phyloP scores from a whole-genome alignment of 352 stramenopile species.

The Pythium phragmiticola region DNA sequence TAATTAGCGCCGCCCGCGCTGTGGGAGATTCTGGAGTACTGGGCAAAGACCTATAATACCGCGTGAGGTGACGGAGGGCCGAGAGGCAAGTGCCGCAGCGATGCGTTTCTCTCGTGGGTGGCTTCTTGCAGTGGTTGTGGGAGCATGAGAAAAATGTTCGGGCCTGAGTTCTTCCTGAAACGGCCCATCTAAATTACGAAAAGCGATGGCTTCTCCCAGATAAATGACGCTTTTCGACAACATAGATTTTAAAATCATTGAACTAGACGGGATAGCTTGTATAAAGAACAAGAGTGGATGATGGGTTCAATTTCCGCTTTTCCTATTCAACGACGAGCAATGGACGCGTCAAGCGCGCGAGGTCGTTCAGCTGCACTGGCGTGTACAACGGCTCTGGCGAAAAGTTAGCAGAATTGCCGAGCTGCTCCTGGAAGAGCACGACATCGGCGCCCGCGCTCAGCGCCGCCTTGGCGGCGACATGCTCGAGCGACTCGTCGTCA shows the following conservation, averaged over 20 bases:
- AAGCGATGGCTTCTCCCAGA: constrained; percentile 8
- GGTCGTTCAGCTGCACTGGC: constrained; percentile 37
- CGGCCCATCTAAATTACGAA: constrained; percentile 16
- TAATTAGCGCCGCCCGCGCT: background rate
- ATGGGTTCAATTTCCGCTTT: constrained; percentile 1
- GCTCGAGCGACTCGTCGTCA: constrained; percentile 37
- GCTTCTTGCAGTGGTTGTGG: constrained; percentile 11
- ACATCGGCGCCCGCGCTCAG: constrained; percentile 61
- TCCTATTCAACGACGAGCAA: constrained; percentile 40
- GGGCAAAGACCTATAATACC: background rate
- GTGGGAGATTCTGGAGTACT: background rate
- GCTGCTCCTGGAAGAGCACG: constrained; percentile 61
- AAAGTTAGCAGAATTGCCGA: constrained; percentile 29
- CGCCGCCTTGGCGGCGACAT: constrained; percentile 50
- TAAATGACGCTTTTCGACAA: background rate
- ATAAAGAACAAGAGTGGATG: background rate
- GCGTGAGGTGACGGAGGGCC: background rate
- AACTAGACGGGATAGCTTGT: background rate
- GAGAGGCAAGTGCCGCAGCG: constrained; percentile 8
- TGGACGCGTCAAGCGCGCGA: constrained; percentile 30
- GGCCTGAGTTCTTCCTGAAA: constrained; percentile 17
- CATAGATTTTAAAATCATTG: background rate
- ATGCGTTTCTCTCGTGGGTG: background rate
- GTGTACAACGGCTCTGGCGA: constrained; percentile 44
- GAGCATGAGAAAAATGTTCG: constrained; percentile 4